Evolutionary conservation across 257 asterid species (phyloP).

Genomic region (Fraxinus pennsylvanica): DNA sequence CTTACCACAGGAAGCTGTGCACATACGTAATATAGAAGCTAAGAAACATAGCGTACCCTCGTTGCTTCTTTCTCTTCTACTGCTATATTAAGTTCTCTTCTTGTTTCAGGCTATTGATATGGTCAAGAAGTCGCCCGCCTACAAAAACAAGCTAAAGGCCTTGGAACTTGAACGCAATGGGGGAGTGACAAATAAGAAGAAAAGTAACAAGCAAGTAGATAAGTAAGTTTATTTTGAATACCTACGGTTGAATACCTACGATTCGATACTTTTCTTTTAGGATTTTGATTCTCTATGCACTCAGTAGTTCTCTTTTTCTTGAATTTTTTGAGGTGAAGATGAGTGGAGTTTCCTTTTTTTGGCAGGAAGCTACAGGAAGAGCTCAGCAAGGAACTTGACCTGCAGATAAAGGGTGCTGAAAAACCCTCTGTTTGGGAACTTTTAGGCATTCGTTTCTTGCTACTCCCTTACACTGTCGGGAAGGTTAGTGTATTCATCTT

Average conservation of each 20-base stretch:
- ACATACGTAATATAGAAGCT: conserved; percentile 16
- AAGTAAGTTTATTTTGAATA: conserved; percentile 52
- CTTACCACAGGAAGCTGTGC: neutral
- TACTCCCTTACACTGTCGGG: conserved; percentile 79
- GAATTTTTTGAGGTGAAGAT: conserved; percentile 19
- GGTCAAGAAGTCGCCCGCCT: conserved; percentile 97
- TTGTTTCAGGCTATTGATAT: conserved; percentile 81
- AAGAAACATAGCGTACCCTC: conserved; percentile 7
- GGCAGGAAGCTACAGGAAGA: conserved; percentile 78
- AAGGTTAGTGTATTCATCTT: conserved; percentile 49
- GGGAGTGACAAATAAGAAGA: conserved; percentile 76
- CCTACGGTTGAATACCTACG: conserved; percentile 2
- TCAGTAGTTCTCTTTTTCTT: conserved; percentile 11
- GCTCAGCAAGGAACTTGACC: conserved; percentile 84
- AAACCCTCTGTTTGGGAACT: conserved; percentile 91
- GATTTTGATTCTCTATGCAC: neutral
- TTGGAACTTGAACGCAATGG: conserved; percentile 93
- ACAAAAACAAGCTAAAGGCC: conserved; percentile 87
- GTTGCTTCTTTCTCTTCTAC: conserved; percentile 22
- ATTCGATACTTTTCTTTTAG: neutral
- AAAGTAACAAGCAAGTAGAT: conserved; percentile 70
- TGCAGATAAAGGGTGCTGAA: conserved; percentile 94
- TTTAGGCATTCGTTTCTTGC: conserved; percentile 69
- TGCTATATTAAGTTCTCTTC: conserved; percentile 22
- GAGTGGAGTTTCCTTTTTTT: conserved; percentile 16